Evolutionary conservation across 495 filamentous ascomycete genomes (phyloP), one percentile per base, ranked within the genome.

Genomic region (Hypoxylon trugodes): DNA sequence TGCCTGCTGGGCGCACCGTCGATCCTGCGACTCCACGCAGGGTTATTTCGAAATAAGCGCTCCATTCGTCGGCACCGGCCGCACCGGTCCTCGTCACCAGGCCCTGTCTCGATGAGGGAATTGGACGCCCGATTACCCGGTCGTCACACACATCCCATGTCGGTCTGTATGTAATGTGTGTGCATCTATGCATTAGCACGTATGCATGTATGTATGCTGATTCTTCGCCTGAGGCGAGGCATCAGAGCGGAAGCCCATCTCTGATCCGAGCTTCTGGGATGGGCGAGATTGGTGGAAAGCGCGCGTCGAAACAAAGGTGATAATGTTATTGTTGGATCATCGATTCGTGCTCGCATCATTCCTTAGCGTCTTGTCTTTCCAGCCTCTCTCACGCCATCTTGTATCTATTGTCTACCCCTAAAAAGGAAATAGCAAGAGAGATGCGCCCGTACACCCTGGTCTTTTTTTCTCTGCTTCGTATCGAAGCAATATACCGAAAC

Each of bases 1-100:
- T n/a, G n/a, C n/a, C n/a, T n/a, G n/a, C n/a, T n/a, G 33, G 36
- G 22, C 49, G 22, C 41, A n/a, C n/a, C n/a, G 61, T 53, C 46
- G 61, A 64, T 64, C 61, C 8, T 57, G n/a, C 45, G 43, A 43
- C 37, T 53, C 48, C 52, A 25, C 52, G 61, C 61, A 64, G 53
- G 35, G 45, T 48, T 48, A 16, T n/a, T n/a, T n/a, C n/a, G n/a
- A n/a, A 28, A 16, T 28, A 48, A 10, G 21, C 45, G 33, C 26
- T 48, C 45, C 33, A 48, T 48, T 48, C 45, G 45, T 21, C 16
- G 15, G 45, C 45, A 10, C 15, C 45, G 45, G 45, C 16, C 15
- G 5, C 10, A 7, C 25, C 25, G 26, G 10, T 30, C 25, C 43
- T 21, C 10, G n/a, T 2, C 9, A 33, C 8, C 38, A 22, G 12